Evolutionary conservation across 2,329 filamentous ascomycete genomes (phyloP).

Genomic region (Xylaria polymorpha): DNA sequence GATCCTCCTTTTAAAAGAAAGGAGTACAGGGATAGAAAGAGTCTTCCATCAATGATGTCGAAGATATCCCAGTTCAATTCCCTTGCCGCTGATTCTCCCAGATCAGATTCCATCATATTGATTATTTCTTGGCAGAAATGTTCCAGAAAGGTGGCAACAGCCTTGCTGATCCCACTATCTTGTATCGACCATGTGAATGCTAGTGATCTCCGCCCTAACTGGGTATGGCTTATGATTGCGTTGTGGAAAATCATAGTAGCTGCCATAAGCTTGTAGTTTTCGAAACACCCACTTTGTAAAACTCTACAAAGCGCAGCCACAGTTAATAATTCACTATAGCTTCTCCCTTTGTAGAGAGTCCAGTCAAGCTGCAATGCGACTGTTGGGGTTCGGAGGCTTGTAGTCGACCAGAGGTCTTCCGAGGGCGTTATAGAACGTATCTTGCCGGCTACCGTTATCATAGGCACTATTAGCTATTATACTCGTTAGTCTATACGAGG

Average conservation of each 20-base stretch:
- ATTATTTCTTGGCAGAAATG: slow-evolving; percentile 35
- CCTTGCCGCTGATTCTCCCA: background rate
- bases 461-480: slow-evolving; percentile 30
- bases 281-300: background rate
- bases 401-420: background rate
- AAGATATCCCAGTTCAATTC: slow-evolving; percentile 47
- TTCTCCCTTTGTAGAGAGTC: slow-evolving; percentile 23
- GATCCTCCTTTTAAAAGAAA: slow-evolving; percentile 8
- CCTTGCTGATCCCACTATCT: background rate
- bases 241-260: slow-evolving; percentile 30
- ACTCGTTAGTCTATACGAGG: slow-evolving; percentile 10
- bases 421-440: background rate
- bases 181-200: background rate
- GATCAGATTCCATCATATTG: slow-evolving; percentile 10
- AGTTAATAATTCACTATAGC: slow-evolving; percentile 31
- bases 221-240: slow-evolving; percentile 23
- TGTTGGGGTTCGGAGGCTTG: background rate
- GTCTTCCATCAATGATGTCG: slow-evolving; percentile 51
- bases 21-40: slow-evolving; percentile 42
- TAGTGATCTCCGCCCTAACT: slow-evolving; percentile 26
- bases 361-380: slow-evolving; percentile 5
- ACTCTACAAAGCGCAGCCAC: slow-evolving; percentile 17
- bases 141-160: slow-evolving; percentile 23
- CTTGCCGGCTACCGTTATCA: slow-evolving; percentile 23
- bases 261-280: slow-evolving; percentile 15